These are phyloP conservation scores for Uncinocarpus reesii DNA, from an alignment of 2,329 filamentous ascomycete genomes.

Conservation along the genomic window DNA sequence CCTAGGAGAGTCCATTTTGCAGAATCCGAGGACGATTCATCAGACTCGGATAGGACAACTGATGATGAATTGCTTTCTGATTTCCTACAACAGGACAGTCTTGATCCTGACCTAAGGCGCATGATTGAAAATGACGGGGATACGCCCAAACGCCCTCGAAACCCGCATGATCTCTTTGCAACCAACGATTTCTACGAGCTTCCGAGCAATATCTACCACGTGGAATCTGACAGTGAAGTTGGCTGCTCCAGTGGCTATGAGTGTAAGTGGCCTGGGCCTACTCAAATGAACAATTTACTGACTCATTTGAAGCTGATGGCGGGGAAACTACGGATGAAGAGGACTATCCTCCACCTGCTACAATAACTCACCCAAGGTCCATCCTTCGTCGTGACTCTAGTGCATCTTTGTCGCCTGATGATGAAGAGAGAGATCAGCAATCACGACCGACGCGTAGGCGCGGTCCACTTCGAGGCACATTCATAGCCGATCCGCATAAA, in stretches of 20 bases:
- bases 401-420: constrained; percentile 36
- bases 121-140: constrained; percentile 58
- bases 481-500: constrained; percentile 40
- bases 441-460: constrained; percentile 29
- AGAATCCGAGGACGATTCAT: constrained; percentile 49
- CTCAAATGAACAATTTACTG: not conserved
- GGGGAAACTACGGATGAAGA: constrained; percentile 53
- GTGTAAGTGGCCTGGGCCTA: constrained; percentile 39
- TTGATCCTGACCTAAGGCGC: constrained; percentile 61
- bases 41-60: constrained; percentile 46
- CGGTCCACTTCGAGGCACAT: constrained; percentile 40
- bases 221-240: constrained; percentile 38
- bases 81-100: constrained; percentile 62
- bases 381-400: constrained; percentile 43
- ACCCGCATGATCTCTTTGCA: constrained; percentile 27
- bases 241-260: constrained; percentile 46
- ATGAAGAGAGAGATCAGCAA: constrained; percentile 28
- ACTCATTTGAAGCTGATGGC: constrained; percentile 42
- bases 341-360: constrained; percentile 42
- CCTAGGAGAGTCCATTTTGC: constrained; percentile 62
- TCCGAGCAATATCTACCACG: constrained; percentile 34
- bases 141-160: constrained; percentile 3
- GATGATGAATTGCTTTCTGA: constrained; percentile 65
- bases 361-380: constrained; percentile 39
- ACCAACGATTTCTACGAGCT: constrained; percentile 31